Base-by-base conservation (phyloP, 805 yeast species). In the Suhomyces vadensis region DNA sequence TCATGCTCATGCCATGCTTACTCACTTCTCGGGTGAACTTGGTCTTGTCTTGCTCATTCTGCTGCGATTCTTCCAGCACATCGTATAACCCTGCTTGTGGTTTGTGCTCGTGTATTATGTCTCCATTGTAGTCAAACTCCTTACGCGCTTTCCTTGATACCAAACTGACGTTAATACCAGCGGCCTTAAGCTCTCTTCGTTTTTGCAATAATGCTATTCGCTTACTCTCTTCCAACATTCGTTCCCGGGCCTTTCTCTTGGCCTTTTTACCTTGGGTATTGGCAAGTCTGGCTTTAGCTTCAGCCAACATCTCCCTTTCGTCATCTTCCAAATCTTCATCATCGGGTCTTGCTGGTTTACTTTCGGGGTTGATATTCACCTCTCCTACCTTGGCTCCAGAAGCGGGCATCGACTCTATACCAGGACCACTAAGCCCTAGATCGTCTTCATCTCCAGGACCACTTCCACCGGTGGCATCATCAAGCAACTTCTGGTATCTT, bases 211-310 rank as follows among this genome's bases (percentile, higher is more conserved):
- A 67, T 0, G 96, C 87, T 17, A 89, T 73, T 24, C 95, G 67
- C 53, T 81, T 77, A 46, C 88, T 85, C 57, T 90, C 95, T 39
- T 83, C 87, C 36, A 89, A 67, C 77, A 87, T 75, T 40, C 94
- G 70, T 60, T 92, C 98, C 45, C 97, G 72, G 2, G 84, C 87
- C 58, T 91, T 89, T 46, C 98, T 67, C 46, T 91, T 87, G 0
- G 97, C 97, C 63, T 92, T 92, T 53, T 91, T 90, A 47, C 98
- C 99, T 61, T 86, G 89, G 0, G 97, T 90, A 55, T 89, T 91
- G 9, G 95, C 87, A 50, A 92, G 69, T 53, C 99, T 77, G 1
- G 97, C 96, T 38, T 85, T 77, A 0, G 99, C 99, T 60, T 94
- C 99, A n/a, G 88, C 81, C 6, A 91, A 64, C 97, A 91, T 89